Base-by-base conservation (phyloP, 441 rosid genomes). In the Raphanus hybrid region DNA sequence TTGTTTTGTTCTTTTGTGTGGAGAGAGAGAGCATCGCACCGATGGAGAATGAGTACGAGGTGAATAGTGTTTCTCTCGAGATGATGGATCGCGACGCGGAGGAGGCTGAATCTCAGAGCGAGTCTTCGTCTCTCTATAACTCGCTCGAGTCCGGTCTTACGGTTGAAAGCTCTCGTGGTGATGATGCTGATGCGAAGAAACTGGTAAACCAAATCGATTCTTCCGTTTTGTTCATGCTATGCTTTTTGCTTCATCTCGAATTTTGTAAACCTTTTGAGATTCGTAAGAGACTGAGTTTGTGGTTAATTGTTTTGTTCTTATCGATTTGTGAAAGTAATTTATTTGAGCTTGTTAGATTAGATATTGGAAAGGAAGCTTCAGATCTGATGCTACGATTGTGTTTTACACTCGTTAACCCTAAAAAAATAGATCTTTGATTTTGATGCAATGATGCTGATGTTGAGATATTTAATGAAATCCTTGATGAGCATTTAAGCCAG, bases 121-220 rank as follows among this genome's bases (percentile, higher is more conserved):
- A 80, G 73, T 34, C 39, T 7, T 48, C 52, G 14, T 81, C 88
- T 70, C 80, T 45, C 7, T 54, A 80, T 71, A 79, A 67, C 73
- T 88, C 91, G 59, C 78, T 64, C 68, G 85, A 84, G 54, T 89
- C 89, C 20, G 87, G 61, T 69, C 41, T 84, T 26, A 80, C 85
- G 26, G 79, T 78, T 27, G 86, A 82, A 59, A 70, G 59, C 81
- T 82, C 75, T 18, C 77, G 27, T 41, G 58, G 27, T 41, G 58
- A 7, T 66, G 69, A 70, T 52, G 73, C 80, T 1, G 64, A 70
- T 74, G 70, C 83, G 20, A 64, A 75, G 16, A 60, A 60, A 6
- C 70, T 41, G 87, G 94, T 90, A 84, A 4, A 29, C 34, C 34
- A 0, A 0, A 29, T 10, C 8, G 8, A 14, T 34, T 57, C 64